Base-by-base conservation (phyloP, 2,329 filamentous ascomycete genomes). In the Colletotrichum costaricense region DNA sequence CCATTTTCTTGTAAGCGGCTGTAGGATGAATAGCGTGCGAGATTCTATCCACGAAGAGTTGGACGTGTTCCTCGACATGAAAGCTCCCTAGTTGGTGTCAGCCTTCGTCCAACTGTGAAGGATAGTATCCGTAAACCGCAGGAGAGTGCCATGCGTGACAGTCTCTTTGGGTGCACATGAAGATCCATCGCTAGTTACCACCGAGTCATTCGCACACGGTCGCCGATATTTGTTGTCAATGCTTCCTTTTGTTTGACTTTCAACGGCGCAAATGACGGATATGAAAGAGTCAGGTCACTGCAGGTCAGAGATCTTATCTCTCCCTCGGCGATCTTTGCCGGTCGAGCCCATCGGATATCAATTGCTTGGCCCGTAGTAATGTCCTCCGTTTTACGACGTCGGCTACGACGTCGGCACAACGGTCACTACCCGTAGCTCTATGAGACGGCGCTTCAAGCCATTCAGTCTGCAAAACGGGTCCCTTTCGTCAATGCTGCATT, bases 121-220 rank as follows among this genome's bases (percentile, higher is more conserved):
- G 38, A 42, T 16, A 12, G 66, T 19, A 33, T 9, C 12, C 12
- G 57, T 35, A 14, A 9, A 22, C 2, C 16, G 6, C 42, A n/a
- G 26, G 42, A 49, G 12, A 30, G n/a, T 30, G 24, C 49, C 22
- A 52, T 67, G 59, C 28, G 60, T 62, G 70, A 49, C 66, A 55
- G 66, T 22, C 26, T 52, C 54, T 22, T 42, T 14, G 14, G 9
- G 24, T 55, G 35, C 70, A 67, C 35, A 49, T 70, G 67, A 73
- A 35, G 22, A 54, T 56, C 22, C 28, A 63, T 26, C 55, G 60
- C 49, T 60, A 9, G 55, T 35, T 35, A 55, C 35, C 24, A 66
- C 56, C 56, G 70, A 73, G 70, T 73, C 70, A 73, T 59, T 73
- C 26, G 33, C 26, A 16, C 54, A 24, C 38, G 14, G 49, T 42